Percentiles rank a stretch among this genome's conserved stretches.
Conservation (phyloP, 176 grass and related monocot genomes). For the Rhynchospora pubera region DNA sequence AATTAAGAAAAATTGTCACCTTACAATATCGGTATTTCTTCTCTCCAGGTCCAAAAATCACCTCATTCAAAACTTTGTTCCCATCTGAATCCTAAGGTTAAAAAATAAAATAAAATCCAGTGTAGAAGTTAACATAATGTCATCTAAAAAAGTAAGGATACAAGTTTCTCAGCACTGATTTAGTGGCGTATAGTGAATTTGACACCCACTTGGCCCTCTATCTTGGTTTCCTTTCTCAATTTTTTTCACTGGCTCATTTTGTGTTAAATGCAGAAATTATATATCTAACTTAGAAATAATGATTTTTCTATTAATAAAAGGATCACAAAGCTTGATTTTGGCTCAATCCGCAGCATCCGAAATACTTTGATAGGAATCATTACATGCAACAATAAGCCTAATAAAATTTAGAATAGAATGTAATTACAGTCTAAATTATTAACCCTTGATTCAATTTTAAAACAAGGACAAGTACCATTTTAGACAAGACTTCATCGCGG, state of each 20-base stretch:
- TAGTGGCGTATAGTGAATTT: background rate
- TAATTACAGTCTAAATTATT: background rate
- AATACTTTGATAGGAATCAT: background rate
- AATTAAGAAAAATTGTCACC: slow-evolving; percentile 35
- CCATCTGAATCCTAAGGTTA: slow-evolving; percentile 64
- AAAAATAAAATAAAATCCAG: slow-evolving; percentile 11
- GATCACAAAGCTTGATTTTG: background rate
- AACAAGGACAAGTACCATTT: slow-evolving; percentile 42
- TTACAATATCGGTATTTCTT: slow-evolving; percentile 83
- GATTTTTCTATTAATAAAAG: background rate
- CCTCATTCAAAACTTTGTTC: slow-evolving; percentile 65
- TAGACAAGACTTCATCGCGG: slow-evolving; percentile 57
- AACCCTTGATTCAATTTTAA: background rate
- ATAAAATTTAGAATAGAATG: background rate
- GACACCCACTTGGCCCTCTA: background rate
- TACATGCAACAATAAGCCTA: background rate
- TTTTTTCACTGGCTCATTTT: background rate
- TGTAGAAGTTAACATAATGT: background rate
- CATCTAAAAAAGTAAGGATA: background rate
- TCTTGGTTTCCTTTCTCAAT: background rate
- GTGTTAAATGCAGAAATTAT: background rate
- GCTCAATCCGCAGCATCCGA: background rate
- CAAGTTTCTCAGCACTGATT: background rate
- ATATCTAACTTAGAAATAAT: background rate
- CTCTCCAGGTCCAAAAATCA: slow-evolving; percentile 76